These are phyloP conservation scores for Hypoxylon perforatum DNA, from an alignment of 495 filamentous ascomycete species.

Conservation along the genomic window DNA sequence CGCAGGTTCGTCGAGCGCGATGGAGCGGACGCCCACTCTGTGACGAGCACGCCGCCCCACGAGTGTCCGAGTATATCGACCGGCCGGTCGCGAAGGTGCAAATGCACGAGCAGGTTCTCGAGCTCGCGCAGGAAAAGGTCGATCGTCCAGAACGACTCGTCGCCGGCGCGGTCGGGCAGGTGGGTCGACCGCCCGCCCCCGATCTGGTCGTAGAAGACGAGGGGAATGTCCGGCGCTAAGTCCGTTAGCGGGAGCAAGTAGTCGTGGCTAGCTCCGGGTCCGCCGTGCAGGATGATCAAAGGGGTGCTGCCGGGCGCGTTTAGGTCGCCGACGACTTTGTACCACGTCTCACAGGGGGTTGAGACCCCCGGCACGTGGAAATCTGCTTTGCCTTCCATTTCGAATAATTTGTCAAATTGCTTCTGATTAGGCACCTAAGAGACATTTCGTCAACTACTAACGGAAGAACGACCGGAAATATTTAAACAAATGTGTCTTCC, in stretches of 20 bases:
- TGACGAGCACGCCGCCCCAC: constrained; percentile 65
- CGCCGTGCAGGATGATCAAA: constrained; percentile 60
- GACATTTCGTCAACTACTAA: too few species aligned
- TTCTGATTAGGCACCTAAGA: too few species aligned
- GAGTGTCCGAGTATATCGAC: constrained; percentile 61
- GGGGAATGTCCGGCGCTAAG: constrained; percentile 48
- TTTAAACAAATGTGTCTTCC: too few species aligned
- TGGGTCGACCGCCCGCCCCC: constrained; percentile 61
- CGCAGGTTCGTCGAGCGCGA: constrained; percentile 37
- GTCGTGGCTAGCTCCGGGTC: constrained; percentile 57
- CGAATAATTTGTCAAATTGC: too few species aligned
- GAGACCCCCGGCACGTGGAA: constrained; percentile 43
- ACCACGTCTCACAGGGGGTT: constrained; percentile 50
- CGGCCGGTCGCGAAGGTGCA: constrained; percentile 46
- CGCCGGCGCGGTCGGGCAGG: constrained; percentile 53
- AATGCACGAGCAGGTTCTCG: constrained; percentile 56
- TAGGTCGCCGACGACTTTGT: constrained; percentile 51
- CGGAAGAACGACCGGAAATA: too few species aligned
- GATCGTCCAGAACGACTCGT: constrained; percentile 58
- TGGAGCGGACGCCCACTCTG: constrained; percentile 46
- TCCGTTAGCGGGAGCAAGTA: constrained; percentile 55
- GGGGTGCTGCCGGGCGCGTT: constrained; percentile 31
- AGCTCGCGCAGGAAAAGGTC: constrained; percentile 62
- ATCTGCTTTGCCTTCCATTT: constrained; percentile 11
- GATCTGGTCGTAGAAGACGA: constrained; percentile 66